phyloP scores from a whole-genome alignment of 768 basidiomycete species.

The Rhizopogon vulgaris region DNA sequence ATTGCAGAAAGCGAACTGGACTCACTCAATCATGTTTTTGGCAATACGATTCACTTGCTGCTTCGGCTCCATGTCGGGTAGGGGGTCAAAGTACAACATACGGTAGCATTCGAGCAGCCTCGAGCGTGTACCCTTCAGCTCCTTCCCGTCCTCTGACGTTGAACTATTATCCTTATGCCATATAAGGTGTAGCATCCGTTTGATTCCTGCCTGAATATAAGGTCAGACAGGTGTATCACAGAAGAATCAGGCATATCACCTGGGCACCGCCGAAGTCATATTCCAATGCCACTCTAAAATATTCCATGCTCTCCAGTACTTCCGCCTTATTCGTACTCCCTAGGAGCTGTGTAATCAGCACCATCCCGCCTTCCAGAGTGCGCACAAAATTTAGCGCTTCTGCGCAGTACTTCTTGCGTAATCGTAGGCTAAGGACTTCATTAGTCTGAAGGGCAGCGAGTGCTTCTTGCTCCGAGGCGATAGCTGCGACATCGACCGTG shows the following conservation, averaged over 20 bases:
- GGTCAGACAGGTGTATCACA: slow-evolving; percentile 2
- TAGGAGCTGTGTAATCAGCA: slow-evolving; percentile 66
- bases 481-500: slow-evolving; percentile 61
- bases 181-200: slow-evolving; percentile 94
- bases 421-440: slow-evolving; percentile 56
- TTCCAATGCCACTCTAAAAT: slow-evolving; percentile 77
- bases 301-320: slow-evolving; percentile 82
- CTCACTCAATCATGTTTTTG: slow-evolving; percentile 95
- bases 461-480: slow-evolving; percentile 66
- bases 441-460: slow-evolving; percentile 64
- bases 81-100: slow-evolving; percentile 80
- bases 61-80: slow-evolving; percentile 69
- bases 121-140: slow-evolving; percentile 84
- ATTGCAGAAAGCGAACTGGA: slow-evolving; percentile 1
- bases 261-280: slow-evolving; percentile 78
- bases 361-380: slow-evolving; percentile 61
- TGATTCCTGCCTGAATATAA: slow-evolving; percentile 65
- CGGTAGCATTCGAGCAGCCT: slow-evolving; percentile 86
- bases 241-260: slow-evolving; percentile 31
- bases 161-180: slow-evolving; percentile 92
- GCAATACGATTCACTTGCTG: slow-evolving; percentile 88
- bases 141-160: slow-evolving; percentile 69
- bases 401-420: slow-evolving; percentile 80
- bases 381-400: slow-evolving; percentile 84
- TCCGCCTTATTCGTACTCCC: slow-evolving; percentile 84